Conservation (phyloP, 1,284 basidiomycete species). For the Malassezia vespertilionis region DNA sequence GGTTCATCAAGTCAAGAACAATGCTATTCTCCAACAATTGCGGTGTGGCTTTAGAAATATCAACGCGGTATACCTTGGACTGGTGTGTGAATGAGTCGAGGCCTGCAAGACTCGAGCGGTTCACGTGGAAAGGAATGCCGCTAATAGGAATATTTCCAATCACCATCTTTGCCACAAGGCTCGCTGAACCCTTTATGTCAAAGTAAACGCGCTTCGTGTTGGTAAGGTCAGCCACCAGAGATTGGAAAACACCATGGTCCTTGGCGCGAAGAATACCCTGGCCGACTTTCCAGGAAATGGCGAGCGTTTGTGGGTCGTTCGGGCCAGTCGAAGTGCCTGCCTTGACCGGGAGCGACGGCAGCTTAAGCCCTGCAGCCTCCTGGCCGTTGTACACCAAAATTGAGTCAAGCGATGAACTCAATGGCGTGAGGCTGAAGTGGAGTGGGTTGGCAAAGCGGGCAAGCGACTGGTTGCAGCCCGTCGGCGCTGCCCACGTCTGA, state of each 20-base stretch:
- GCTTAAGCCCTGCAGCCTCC: constrained; percentile 56
- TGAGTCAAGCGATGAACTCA: constrained; percentile 56
- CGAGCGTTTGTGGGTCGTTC: constrained; percentile 52
- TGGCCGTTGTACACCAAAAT: constrained; percentile 52
- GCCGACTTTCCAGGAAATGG: constrained; percentile 53
- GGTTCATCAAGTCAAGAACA: constrained; percentile 20
- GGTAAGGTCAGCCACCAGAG: constrained; percentile 57
- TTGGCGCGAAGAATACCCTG: constrained; percentile 55
- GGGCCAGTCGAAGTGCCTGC: constrained; percentile 60
- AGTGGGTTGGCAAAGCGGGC: constrained; percentile 67
- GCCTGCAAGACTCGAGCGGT: constrained; percentile 54
- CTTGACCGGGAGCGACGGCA: constrained; percentile 52
- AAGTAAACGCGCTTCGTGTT: constrained; percentile 53
- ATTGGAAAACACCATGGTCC: constrained; percentile 55
- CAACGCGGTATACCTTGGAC: constrained; percentile 49
- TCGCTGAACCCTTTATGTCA: constrained; percentile 55
- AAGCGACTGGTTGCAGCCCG: constrained; percentile 51
- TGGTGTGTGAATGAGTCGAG: constrained; percentile 27
- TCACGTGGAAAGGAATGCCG: constrained; percentile 58
- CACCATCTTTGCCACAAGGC: constrained; percentile 57
- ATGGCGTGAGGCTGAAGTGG: constrained; percentile 61
- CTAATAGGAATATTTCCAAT: constrained; percentile 61
- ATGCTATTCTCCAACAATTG: not conserved
- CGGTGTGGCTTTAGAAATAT: not conserved
- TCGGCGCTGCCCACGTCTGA: constrained; percentile 26